A percentile compares a stretch with the other conserved stretches of the same genome.
phyloP scores from a whole-genome alignment of 371 early-diverging fungal species.

The Mortierella sp. region DNA sequence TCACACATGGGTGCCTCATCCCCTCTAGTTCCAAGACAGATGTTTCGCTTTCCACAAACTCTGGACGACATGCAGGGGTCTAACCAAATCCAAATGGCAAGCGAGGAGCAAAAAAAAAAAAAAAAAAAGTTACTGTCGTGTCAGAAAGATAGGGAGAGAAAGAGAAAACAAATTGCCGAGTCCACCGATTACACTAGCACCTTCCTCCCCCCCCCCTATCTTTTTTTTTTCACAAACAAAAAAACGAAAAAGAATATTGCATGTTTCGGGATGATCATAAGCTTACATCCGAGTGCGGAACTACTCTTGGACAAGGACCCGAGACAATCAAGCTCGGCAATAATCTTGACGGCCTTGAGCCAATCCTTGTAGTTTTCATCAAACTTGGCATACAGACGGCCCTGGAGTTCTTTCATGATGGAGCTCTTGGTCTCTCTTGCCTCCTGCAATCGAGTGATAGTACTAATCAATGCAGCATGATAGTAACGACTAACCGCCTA shows the following conservation, averaged over 20 bases:
- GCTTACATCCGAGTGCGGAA: constrained; percentile 65
- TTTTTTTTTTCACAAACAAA: too few relatives aligned
- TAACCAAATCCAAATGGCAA: too few relatives aligned
- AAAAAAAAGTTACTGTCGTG: background rate
- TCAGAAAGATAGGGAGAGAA: constrained; percentile 10
- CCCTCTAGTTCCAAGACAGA: constrained; percentile 82
- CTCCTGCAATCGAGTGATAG: constrained; percentile 84
- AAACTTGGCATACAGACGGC: constrained; percentile 80
- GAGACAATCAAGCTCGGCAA: constrained; percentile 94
- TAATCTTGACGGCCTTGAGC: constrained; percentile 73
- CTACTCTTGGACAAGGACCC: constrained; percentile 84
- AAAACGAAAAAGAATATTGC: too few relatives aligned
- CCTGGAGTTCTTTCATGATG: constrained; percentile 74
- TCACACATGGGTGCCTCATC: constrained; percentile 89
- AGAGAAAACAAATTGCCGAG: constrained; percentile 6
- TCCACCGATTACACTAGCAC: too few relatives aligned
- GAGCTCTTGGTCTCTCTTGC: constrained; percentile 76
- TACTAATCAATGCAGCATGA: constrained; percentile 70
- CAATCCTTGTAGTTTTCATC: constrained; percentile 79
- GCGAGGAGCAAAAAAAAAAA: background rate
- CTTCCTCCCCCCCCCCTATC: too few relatives aligned
- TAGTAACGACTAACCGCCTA: constrained; percentile 91
- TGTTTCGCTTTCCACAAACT: constrained; percentile 67
- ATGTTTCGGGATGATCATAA: background rate
- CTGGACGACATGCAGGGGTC: constrained; percentile 85